These are phyloP conservation scores for Alternaria gansuensis DNA, from an alignment of 2,329 filamentous ascomycete species.

Conservation along the genomic window DNA sequence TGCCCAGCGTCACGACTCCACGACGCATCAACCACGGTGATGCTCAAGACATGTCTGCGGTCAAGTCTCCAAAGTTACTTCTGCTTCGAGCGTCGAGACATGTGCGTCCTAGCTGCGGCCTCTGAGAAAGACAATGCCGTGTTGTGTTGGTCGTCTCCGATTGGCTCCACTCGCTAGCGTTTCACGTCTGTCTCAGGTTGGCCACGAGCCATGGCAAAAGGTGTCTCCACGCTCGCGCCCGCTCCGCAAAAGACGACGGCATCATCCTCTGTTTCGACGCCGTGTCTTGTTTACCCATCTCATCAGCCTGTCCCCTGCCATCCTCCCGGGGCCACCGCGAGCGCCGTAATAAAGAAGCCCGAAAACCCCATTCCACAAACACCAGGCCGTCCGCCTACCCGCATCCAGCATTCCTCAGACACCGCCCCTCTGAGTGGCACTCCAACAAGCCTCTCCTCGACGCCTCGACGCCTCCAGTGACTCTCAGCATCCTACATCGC, in stretches of 20 bases:
- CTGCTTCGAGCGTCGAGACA: background rate
- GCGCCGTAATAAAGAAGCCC: slow-evolving; percentile 27
- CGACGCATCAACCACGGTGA: background rate
- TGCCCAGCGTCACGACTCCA: background rate
- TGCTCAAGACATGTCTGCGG: background rate
- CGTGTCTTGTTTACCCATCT: slow-evolving; percentile 26
- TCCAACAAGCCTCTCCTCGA: background rate
- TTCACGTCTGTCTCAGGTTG: slow-evolving; percentile 21
- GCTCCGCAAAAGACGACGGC: slow-evolving; percentile 14
- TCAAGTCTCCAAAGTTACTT: background rate
- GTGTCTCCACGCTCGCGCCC: slow-evolving; percentile 23
- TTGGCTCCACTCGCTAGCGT: slow-evolving; percentile 23
- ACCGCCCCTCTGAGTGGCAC: background rate
- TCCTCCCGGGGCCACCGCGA: slow-evolving; percentile 15
- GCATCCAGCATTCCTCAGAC: slow-evolving; percentile 9
- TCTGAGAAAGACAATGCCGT: slow-evolving; percentile 9
- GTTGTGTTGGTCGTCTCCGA: slow-evolving; percentile 10
- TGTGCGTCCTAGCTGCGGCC: background rate
- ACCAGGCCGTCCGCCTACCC: slow-evolving; percentile 16
- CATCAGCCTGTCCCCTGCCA: slow-evolving; percentile 3
- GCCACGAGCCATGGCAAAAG: slow-evolving; percentile 26
- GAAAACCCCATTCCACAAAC: slow-evolving; percentile 22
- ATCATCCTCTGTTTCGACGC: slow-evolving; percentile 26
- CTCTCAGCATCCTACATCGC: slow-evolving; percentile 6
- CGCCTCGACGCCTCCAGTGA: background rate